Conservation (phyloP, 495 filamentous ascomycete genomes). For the Penicillium desertorum region DNA sequence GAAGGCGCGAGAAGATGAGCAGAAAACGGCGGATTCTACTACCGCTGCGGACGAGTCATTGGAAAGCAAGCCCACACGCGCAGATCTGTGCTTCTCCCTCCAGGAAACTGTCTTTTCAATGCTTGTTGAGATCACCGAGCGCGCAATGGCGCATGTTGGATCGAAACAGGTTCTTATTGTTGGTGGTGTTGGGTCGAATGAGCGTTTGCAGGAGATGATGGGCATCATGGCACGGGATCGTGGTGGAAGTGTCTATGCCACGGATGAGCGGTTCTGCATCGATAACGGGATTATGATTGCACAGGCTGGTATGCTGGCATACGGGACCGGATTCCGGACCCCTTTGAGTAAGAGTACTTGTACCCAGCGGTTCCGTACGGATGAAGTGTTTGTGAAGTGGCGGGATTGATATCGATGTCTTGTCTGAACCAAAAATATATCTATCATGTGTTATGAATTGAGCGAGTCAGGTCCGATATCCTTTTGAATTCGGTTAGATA, state of each 20-base stretch:
- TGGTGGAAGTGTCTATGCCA: conserved; percentile 88
- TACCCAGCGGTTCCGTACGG: conserved; percentile 93
- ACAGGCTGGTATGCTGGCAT: conserved; percentile 87
- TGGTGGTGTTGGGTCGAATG: conserved; percentile 97
- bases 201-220: conserved; percentile 98
- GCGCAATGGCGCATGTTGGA: conserved; percentile 96
- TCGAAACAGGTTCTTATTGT: conserved; percentile 89
- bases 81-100: conserved; percentile 87
- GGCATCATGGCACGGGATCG: conserved; percentile 88
- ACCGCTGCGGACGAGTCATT: conserved; percentile 25
- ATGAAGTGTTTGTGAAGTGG: conserved; percentile 92
- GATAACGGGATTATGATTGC: conserved; percentile 99
- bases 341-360: conserved; percentile 78
- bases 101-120: conserved; percentile 96
- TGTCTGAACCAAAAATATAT: conserved; percentile 6
- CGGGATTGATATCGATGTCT: conserved; percentile 51
- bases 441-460: conserved; percentile 28
- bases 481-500: conserved; percentile 6
- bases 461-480: conserved; percentile 7
- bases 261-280: conserved; percentile 96
- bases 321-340: conserved; percentile 73
- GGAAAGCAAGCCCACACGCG: conserved; percentile 60
- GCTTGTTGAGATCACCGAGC: conserved; percentile 97
- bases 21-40: conserved; percentile 12
- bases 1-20: conserved; percentile 37